A percentile compares a stretch with the other conserved stretches of the same genome.
Evolutionary conservation across 176 grass and related monocot species (phyloP).

Genomic region (Lolium rigidum): DNA sequence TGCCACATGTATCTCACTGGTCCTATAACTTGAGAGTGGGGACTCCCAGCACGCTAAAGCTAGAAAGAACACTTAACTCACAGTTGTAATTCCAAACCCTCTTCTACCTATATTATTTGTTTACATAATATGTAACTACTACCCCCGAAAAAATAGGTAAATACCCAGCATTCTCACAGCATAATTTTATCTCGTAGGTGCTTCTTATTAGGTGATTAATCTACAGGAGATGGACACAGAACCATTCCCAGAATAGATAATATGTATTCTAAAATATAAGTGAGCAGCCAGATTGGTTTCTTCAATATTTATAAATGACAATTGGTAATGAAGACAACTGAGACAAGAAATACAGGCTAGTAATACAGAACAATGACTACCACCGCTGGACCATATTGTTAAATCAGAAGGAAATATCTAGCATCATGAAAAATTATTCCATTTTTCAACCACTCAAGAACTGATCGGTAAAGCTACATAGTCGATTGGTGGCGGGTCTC

Average conservation of each 20-base stretch:
- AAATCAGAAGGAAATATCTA: slow-evolving; percentile 64
- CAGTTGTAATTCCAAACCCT: background rate
- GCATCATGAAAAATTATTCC: slow-evolving; percentile 64
- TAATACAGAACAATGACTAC: background rate
- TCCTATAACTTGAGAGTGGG: too few relatives aligned
- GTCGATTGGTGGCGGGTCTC: too few relatives aligned
- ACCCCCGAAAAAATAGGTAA: slow-evolving; percentile 4
- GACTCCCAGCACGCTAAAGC: too few relatives aligned
- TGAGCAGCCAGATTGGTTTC: background rate
- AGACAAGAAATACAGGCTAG: background rate
- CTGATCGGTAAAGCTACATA: background rate
- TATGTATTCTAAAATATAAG: slow-evolving; percentile 48
- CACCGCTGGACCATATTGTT: slow-evolving; percentile 68
- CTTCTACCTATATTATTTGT: background rate
- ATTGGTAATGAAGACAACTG: too few relatives aligned
- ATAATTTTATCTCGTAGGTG: slow-evolving; percentile 23
- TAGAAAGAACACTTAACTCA: too few relatives aligned
- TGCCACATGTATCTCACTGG: too few relatives aligned
- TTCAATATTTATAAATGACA: background rate
- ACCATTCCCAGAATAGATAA: slow-evolving; percentile 62
- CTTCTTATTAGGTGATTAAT: slow-evolving; percentile 24
- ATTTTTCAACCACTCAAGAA: slow-evolving; percentile 59
- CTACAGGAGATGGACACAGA: slow-evolving; percentile 38
- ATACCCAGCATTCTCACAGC: slow-evolving; percentile 64
- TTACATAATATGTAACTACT: too few relatives aligned